Evolutionary conservation across 1,139 yeast species (phyloP).

Genomic region (Geotrichum citri-aurantii): DNA sequence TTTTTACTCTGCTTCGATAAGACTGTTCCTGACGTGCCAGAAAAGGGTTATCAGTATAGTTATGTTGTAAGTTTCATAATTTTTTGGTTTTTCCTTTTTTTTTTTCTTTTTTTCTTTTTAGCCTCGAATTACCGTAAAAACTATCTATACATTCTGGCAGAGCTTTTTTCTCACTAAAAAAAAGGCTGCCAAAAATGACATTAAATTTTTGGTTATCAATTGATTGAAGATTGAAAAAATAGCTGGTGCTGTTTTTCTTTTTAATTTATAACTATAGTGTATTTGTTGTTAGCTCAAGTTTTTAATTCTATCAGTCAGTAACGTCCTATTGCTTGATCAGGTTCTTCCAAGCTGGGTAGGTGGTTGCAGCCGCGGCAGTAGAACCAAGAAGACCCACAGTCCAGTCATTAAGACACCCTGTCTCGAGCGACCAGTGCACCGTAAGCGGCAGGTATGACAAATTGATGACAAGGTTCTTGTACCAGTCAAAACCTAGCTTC

Average conservation of each 20-base stretch:
- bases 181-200: too few relatives aligned
- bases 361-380: constrained; percentile 31
- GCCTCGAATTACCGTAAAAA: too few relatives aligned
- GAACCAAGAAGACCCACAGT: constrained; percentile 40
- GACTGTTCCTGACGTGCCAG: too few relatives aligned
- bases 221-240: neutral
- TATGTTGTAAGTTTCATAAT: too few relatives aligned
- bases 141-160: too few relatives aligned
- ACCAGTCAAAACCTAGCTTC: constrained; percentile 14
- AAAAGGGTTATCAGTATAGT: too few relatives aligned
- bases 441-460: constrained; percentile 41
- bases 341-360: constrained; percentile 26
- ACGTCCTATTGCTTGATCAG: neutral
- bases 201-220: neutral
- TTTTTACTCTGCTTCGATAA: too few relatives aligned
- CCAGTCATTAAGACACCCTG: constrained; percentile 34
- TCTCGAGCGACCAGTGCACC: constrained; percentile 41
- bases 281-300: neutral
- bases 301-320: too few relatives aligned
- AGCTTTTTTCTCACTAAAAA: too few relatives aligned
- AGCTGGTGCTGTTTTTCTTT: too few relatives aligned
- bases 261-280: neutral
- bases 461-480: constrained; percentile 31
- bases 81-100: too few relatives aligned
- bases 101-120: too few relatives aligned